Base-by-base conservation (phyloP, 1,139 yeast species). In the Candida tropicalis region DNA sequence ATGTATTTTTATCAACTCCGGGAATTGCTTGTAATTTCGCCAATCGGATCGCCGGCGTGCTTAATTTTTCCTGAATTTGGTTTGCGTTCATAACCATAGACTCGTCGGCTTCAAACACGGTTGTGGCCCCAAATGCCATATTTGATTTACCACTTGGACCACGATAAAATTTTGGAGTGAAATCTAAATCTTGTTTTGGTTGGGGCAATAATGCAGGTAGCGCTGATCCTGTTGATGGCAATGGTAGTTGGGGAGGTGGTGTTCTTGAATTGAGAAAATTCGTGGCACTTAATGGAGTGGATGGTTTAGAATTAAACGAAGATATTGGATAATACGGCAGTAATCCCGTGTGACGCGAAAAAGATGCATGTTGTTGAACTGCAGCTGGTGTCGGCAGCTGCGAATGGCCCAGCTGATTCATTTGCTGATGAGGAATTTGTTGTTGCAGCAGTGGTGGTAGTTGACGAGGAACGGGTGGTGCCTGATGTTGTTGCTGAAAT, bases 51-150 rank as follows among this genome's bases (percentile, higher is more conserved):
- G 10, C 18, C 8, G 22, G 22, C 4, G 16, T 36, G 10, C 33
- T 23, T 20, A 18, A 22, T 23, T 24, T 29, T 15, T 36, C 37
- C 24, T 38, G 33, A 6, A 27, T 36, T 18, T 36, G 39, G 12
- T 27, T 36, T 12, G 25, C 39, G 16, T 35, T 38, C 36, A 38
- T 28, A 2, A 45, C 25, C 48, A 45, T 45, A 4, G 46, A 37
- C 18, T 45, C 48, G 24, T 44, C 47, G 12, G 31, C 31, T n/a
- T 43, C 46, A 38, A 39, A 45, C 12, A 45, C 35, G 1, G 43
- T 31, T 10, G 48, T 39, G 3, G 44, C 44, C 2, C 46, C 48
- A 12, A 45, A 29, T 9, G 38, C 38, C 32, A 35, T 33, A 15
- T 45, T 40, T 7, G 39, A 28, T 24, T 39, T 33, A 4, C 46